Evolutionary conservation across 2,329 filamentous ascomycete genomes (phyloP), one percentile per base, ranked within the genome.

Genomic region (Chaetomiaceae sp.): DNA sequence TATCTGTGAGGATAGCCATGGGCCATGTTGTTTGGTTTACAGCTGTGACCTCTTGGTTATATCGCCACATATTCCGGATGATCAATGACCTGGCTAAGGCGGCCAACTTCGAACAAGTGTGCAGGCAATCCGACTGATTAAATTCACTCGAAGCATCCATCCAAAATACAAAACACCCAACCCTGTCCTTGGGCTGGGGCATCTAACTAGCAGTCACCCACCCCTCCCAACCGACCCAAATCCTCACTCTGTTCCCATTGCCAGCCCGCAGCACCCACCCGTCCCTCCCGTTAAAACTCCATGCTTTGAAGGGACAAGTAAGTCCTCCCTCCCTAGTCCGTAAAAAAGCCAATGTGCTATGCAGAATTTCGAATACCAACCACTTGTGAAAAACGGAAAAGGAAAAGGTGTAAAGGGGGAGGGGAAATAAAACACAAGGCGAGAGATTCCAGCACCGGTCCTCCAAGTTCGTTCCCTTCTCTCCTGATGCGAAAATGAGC

Each of bases 1-100:
- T 85, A 75, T 58, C 62, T 85, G 5, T 60, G 46, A 58, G 16
- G 7, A 30, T 21, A 16, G 5, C 25, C 6, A 12, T 5, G 30
- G 12, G 30, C 12, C 30, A 33, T 12, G 30, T 33, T 13, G 10
- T 33, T 33, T 33, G 1, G 30, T 33, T 13, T 33, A 2, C 6
- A 27, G 6, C 25, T 3, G n/a, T n/a, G n/a, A n/a, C n/a, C n/a
- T n/a, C n/a, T n/a, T n/a, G n/a, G n/a, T n/a, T n/a, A n/a, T n/a
- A n/a, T n/a, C n/a, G n/a, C n/a, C n/a, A n/a, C n/a, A n/a, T n/a
- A n/a, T n/a, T n/a, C 30, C 30, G 30, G 7, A 33, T 12, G 12
- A 10, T 2, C 7, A 33, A 33, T n/a, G n/a, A n/a, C n/a, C n/a
- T n/a, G n/a, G n/a, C n/a, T n/a, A n/a, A n/a, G n/a, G n/a, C n/a